Evolutionary conservation across 441 rosid species (phyloP), one percentile per base, ranked within the genome.

Genomic region (Populus hybrid): DNA sequence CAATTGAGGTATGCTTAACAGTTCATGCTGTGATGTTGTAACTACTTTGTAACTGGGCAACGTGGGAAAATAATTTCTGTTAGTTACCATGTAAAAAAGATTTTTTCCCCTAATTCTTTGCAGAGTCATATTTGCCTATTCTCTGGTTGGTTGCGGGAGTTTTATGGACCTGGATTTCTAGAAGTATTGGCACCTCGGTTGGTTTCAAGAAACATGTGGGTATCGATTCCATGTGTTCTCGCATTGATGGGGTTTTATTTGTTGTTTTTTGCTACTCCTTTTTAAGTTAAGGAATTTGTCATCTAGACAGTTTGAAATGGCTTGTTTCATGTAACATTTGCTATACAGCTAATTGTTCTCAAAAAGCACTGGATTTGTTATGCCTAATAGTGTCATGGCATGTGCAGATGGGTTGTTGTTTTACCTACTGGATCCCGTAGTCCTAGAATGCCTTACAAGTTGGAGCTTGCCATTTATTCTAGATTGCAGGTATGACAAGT

Each of bases 61-160:
- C 2, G 14, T 16, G 29, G 66, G 29, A 35, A 50, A 56, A 72
- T 20, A 1, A 31, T 66, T 68, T 74, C 73, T 63, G 14, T 80
- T 75, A 21, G 18, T 59, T 56, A 68, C 36, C 65, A 33, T 63
- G 33, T 72, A 6, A 70, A 21, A 31, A 11, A 64, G 64, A 72
- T 75, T 29, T 63, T 7, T 35, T 7, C 28, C 26, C 8, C 65
- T 76, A 78, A 59, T 85, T 45, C 29, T 79, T 71, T 83, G 73
- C 82, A 95, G 97, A 84, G 68, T 76, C 94, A 94, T 71, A 86
- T 94, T 76, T 91, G 90, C 84, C 88, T 95, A 72, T 95, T 95
- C 87, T 89, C 98, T 82, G 99, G 97, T 28, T 92, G 94, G 97
- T 71, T 94, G 95, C 91, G 94, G 74, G 99, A 95, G 75, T 89